These are phyloP conservation scores for Avena eriantha DNA, from an alignment of 176 grass and related monocot genomes.

Conservation along the genomic window DNA sequence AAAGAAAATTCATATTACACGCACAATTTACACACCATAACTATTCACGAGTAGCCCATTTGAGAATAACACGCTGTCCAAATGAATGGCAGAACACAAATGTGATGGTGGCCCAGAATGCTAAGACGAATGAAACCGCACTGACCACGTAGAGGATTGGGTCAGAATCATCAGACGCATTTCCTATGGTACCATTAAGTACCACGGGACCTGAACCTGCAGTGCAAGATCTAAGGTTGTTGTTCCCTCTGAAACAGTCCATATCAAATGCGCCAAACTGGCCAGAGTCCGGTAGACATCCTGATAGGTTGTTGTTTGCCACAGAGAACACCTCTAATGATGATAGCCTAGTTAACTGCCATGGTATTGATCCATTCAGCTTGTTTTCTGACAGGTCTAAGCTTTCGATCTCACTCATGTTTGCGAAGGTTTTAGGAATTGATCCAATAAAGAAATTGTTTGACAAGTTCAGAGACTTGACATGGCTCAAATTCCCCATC, in stretches of 20 bases:
- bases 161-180: neutral
- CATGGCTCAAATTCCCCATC: conserved; percentile 28
- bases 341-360: conserved; percentile 5
- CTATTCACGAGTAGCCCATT: neutral
- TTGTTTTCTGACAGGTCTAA: conserved; percentile 46
- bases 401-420: conserved; percentile 31
- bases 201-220: neutral
- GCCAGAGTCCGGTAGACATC: conserved; percentile 28
- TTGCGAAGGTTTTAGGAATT: conserved; percentile 35
- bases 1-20: neutral
- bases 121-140: neutral
- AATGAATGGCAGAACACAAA: neutral
- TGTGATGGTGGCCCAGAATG: conserved; percentile 15
- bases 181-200: neutral
- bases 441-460: conserved; percentile 21
- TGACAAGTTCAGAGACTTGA: conserved; percentile 36
- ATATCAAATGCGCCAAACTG: conserved; percentile 21
- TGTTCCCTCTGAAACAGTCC: conserved; percentile 23
- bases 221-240: neutral
- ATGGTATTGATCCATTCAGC: conserved; percentile 33
- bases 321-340: conserved; percentile 34
- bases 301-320: conserved; percentile 50
- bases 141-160: neutral
- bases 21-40: neutral
- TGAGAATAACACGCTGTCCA: neutral